Conservation (phyloP, 139 green algal species). For the Micractinium sp. region DNA sequence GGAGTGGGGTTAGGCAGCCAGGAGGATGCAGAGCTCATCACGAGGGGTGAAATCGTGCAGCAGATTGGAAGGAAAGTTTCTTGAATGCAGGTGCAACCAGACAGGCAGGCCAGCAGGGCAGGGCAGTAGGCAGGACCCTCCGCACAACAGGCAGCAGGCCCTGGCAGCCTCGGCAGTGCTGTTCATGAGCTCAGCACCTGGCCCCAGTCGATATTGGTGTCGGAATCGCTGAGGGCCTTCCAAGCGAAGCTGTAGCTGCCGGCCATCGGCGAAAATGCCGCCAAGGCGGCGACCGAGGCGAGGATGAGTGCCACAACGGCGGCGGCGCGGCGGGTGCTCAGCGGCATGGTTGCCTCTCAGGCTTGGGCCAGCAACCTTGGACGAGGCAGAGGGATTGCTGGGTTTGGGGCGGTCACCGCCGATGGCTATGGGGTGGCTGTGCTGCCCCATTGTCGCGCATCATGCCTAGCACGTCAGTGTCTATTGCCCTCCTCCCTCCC, state of each 20-base stretch:
- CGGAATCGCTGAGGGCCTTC: not conserved
- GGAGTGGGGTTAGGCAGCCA: not conserved
- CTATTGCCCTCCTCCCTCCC: not conserved
- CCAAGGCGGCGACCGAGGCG: not conserved
- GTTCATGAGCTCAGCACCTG: not conserved
- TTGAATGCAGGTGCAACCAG: no score
- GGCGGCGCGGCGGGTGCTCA: not conserved
- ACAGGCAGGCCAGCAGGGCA: no score
- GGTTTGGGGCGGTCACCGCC: no score
- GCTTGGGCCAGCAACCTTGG: not conserved
- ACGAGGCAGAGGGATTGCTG: no score
- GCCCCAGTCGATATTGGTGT: not conserved
- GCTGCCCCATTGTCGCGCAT: not conserved
- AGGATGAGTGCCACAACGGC: not conserved
- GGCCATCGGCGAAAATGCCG: not conserved
- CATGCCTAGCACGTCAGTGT: not conserved
- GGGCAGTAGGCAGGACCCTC: no score
- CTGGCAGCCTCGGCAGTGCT: not conserved
- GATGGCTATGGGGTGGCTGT: no score
- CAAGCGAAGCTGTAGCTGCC: not conserved
- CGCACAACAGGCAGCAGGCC: not conserved
- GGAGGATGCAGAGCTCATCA: not conserved
- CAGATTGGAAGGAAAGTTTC: no score
- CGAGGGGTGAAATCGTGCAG: no score
- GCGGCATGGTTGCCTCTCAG: no score